Evolutionary conservation across 495 filamentous ascomycete genomes (phyloP).

Genomic region (Trichoderma parareesei): DNA sequence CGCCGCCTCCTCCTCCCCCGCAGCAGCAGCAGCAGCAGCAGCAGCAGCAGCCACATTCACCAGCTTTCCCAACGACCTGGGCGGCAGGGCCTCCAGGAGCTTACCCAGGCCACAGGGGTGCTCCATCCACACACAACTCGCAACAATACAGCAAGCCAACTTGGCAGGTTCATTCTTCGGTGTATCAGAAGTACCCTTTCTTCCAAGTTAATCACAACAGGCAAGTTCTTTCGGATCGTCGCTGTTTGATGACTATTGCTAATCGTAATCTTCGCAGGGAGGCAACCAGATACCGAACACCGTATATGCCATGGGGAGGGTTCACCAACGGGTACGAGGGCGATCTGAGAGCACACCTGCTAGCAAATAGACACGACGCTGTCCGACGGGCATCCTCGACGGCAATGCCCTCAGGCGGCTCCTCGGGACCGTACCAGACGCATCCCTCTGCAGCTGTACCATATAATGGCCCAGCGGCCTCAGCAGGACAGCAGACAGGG

Average conservation of each 20-base stretch:
- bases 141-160: slow-evolving; percentile 16
- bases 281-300: slow-evolving; percentile 40
- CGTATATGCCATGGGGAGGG: slow-evolving; percentile 42
- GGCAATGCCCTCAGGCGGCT: neutral
- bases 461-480: neutral
- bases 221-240: slow-evolving; percentile 21
- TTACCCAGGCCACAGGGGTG: neutral
- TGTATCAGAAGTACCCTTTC: slow-evolving; percentile 41
- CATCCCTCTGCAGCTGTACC: neutral
- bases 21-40: too few relatives aligned
- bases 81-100: neutral
- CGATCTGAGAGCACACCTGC: slow-evolving; percentile 36
- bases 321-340: slow-evolving; percentile 51
- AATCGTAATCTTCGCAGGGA: slow-evolving; percentile 25
- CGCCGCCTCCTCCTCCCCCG: neutral
- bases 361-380: slow-evolving; percentile 12
- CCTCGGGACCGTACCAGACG: neutral
- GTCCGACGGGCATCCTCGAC: neutral
- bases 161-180: neutral
- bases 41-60: too few relatives aligned
- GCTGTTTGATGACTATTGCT: slow-evolving; percentile 11
- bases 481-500: neutral
- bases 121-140: slow-evolving; percentile 11
- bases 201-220: slow-evolving; percentile 45
- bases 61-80: neutral